Base-by-base conservation (phyloP, 805 yeast genomes). In the baker's yeast (Saccharomyces cerevisiae) region DNA sequence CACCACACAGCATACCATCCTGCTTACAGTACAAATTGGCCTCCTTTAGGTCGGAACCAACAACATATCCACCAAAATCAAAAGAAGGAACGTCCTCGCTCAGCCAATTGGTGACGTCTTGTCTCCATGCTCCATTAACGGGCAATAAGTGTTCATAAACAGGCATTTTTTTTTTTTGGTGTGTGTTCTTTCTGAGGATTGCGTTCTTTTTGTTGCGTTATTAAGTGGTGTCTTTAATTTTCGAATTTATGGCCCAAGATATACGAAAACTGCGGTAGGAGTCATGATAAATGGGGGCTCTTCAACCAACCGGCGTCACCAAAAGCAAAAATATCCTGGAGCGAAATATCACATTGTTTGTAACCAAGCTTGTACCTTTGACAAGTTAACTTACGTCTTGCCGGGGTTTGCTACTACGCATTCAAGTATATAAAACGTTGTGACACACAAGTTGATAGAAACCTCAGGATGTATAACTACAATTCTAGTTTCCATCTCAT, bases 41-140 rank as follows among this genome's bases (percentile, higher is more conserved):
- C 2, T 82, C 75, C 63, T 88, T 86, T 2, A 61, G 60, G 47
- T 78, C 84, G 52, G 79, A 78, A 11, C 98, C 97, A n/a, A 92
- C 98, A 1, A 92, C 98, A 63, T 74, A 89, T 1, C 97, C 98
- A 32, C 98, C 98, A 63, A 84, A 87, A 69, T 91, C 98, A 63
- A 92, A 92, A 0, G 95, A 82, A 1, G 98, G 97, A 14, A 87
- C 92, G 63, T 91, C 98, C 65, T 91, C 98, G 4, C 80, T 75
- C 13, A 91, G 74, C 84, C 89, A 91, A 47, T 73, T 76, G 9
- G 89, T 81, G 57, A 92, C 81, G 56, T 84, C 84, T 51, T 79
- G 80, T 66, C 83, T 89, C 98, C 98, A 92, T 50, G 73, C 75
- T 3, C 96, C 95, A 53, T 80, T 81, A 4, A 76, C 71, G 0